Base-by-base conservation (phyloP, 371 early-diverging fungal species). In the Neoconidiobolus thromboides region DNA sequence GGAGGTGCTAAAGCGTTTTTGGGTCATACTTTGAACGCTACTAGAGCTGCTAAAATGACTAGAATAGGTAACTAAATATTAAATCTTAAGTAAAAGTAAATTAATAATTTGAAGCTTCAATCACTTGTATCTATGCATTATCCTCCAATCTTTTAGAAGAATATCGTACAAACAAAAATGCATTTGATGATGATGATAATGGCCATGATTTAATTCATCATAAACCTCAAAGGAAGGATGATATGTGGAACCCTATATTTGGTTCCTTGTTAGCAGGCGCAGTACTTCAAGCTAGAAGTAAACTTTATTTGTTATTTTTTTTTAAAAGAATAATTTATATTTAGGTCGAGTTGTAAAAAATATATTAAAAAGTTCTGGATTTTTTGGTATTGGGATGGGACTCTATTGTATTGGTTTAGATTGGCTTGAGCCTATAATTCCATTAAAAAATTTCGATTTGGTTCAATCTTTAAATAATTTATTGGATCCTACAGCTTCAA, bases 271-370 rank as follows among this genome's bases (percentile, higher is more conserved):
- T 57, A 43, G 36, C 57, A 12, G 57, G 57, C 2, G 3, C 44
- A 40, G 57, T 41, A 4, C 14, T 57, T 43, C 57, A 57, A 41
- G 57, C 57, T 36, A 57, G 44, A 57, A 57, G 57, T 49, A 49
- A 4, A 49, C 6, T 46, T 49, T 14, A 14, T 49, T 26, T 26
- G 26, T 10, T 10, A 10, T 12, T 12, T 49, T 4, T 14, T 14
- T 14, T 49, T 49, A 14, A 42, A 67, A 65, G 50, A 67, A 65
- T 0, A 65, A 56, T 40, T 65, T 65, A 58, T 69, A 71, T 15
- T 73, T 57, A 57, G 57, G 44, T n/a, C 15, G 57, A 36, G 41
- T 44, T 43, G n/a, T 57, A 15, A 15, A 9, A 3, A 40, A 40
- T 3, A 14, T 44, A 26, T 3, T 57, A 3, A 57, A 57, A 57